Base-by-base conservation (phyloP, 2,329 filamentous ascomycete species). In the Aspergillus tamarii region DNA sequence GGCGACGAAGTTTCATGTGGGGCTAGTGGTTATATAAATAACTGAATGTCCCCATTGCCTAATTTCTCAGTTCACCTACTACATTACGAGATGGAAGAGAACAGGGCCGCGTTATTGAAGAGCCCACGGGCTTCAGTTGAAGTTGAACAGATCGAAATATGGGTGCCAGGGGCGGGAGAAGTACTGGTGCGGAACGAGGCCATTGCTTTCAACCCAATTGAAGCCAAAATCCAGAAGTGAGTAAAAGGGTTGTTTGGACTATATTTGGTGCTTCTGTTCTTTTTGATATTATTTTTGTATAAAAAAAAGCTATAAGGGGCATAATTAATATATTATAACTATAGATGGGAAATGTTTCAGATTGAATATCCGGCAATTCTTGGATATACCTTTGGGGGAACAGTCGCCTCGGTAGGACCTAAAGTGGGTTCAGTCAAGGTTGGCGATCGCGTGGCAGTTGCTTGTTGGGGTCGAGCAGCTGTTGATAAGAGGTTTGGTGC, bases 161-260 rank as follows among this genome's bases (percentile, higher is more conserved):
- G 26, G 11, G 3, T 7, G 9, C 66, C 60, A 46, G 56, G 52
- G 2, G 9, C 26, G 4, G 50, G 45, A 5, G 60, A 70, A 53
- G 32, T 70, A 2, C 28, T 70, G 26, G 61, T 70, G 30, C 58
- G 57, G 32, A 57, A 62, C 14, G 65, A 67, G 30, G 52, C 59
- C 36, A 66, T 69, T 30, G 56, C 43, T 3, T 69, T 70, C 60
- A 66, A 61, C 39, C 65, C 68, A 1, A 64, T 70, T 53, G 67
- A 70, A 10, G 45, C 64, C 2, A 70, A 70, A 41, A 64, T 66
- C 14, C 68, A 70, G 53, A 66, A 57, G 67, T 69, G 57, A 55
- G 62, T 21, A 10, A 9, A 19, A n/a, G 16, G 7, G 7, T 41
- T 0, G 4, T n/a, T 41, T 1, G 8, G 3, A 3, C 39, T n/a